A percentile compares a stretch with the other conserved stretches of the same genome.
Evolutionary conservation across 169 alveolate species (phyloP).

Genomic region (Theileria sp.): DNA sequence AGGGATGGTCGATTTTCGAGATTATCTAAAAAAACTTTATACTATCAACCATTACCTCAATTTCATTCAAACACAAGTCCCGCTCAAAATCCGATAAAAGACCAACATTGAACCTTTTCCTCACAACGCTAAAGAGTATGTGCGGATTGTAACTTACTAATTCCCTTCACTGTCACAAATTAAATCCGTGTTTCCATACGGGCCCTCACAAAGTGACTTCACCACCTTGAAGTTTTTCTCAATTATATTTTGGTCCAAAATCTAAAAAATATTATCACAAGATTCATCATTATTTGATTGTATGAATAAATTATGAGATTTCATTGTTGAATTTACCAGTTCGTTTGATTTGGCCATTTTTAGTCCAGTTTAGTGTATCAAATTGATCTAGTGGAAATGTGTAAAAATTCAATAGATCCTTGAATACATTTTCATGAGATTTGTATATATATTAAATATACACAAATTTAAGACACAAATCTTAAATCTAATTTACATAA

Average conservation of each 20-base stretch:
- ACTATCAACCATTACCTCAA: conserved; percentile 49
- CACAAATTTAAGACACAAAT: not conserved
- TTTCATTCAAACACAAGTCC: conserved; percentile 74
- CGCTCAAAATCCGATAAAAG: conserved; percentile 68
- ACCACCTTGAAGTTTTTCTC: conserved; percentile 26
- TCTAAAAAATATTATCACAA: not conserved
- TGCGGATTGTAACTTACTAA: conserved; percentile 47
- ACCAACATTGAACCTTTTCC: conserved; percentile 72
- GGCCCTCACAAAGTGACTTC: conserved; percentile 66
- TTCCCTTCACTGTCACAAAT: conserved; percentile 59
- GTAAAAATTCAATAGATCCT: conserved; percentile 17
- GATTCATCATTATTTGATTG: not conserved
- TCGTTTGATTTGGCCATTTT: not conserved
- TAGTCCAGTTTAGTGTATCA: not conserved
- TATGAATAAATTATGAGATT: not conserved
- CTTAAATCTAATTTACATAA: conserved; percentile 16
- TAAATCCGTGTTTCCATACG: conserved; percentile 73
- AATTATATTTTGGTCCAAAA: conserved; percentile 1
- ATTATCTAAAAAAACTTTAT: conserved; percentile 45
- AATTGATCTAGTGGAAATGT: not conserved
- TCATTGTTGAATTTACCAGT: not conserved
- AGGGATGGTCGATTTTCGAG: conserved; percentile 77
- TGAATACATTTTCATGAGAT: not conserved
- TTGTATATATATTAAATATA: not conserved
- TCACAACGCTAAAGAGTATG: conserved; percentile 34